Conservation (phyloP, 2,329 filamentous ascomycete genomes). For the Colletotrichum liaoningense region DNA sequence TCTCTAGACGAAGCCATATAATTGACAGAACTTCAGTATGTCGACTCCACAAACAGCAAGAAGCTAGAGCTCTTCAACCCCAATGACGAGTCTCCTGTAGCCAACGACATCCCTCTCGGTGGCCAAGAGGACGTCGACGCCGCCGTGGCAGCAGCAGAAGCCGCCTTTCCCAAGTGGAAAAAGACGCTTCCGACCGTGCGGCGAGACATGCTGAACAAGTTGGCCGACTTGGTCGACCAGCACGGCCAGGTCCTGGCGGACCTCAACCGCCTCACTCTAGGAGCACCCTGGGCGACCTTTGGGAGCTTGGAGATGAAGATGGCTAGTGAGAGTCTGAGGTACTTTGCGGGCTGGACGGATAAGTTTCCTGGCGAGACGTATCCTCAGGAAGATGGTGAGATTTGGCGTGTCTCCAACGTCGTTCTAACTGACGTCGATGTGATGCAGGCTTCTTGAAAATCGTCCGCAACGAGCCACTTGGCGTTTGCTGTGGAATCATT, state of each 20-base stretch:
- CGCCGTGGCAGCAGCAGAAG: conserved; percentile 60
- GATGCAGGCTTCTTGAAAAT: conserved; percentile 49
- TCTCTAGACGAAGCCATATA: not conserved
- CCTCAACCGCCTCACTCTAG: conserved; percentile 58
- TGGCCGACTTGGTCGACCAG: conserved; percentile 56
- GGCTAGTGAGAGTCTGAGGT: conserved; percentile 51
- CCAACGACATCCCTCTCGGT: conserved; percentile 59
- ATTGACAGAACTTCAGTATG: conserved; percentile 43
- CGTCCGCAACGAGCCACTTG: conserved; percentile 47
- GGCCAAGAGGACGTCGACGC: conserved; percentile 58
- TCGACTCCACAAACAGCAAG: conserved; percentile 54
- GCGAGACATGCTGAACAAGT: conserved; percentile 52
- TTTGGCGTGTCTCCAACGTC: no score
- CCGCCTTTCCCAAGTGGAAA: conserved; percentile 58
- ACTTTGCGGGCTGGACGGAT: conserved; percentile 40
- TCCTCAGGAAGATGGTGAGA: conserved; percentile 51
- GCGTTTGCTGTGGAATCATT: conserved; percentile 44
- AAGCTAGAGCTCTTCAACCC: conserved; percentile 62
- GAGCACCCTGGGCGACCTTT: conserved; percentile 56
- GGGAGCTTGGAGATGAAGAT: conserved; percentile 55
- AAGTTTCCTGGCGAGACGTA: conserved; percentile 41
- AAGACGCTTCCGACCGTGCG: conserved; percentile 49
- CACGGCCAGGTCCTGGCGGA: conserved; percentile 48
- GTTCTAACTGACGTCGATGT: not conserved
- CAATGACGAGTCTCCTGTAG: conserved; percentile 59